Conservation (phyloP, 2,329 filamentous ascomycete genomes). For the Xylariaceae sp. region DNA sequence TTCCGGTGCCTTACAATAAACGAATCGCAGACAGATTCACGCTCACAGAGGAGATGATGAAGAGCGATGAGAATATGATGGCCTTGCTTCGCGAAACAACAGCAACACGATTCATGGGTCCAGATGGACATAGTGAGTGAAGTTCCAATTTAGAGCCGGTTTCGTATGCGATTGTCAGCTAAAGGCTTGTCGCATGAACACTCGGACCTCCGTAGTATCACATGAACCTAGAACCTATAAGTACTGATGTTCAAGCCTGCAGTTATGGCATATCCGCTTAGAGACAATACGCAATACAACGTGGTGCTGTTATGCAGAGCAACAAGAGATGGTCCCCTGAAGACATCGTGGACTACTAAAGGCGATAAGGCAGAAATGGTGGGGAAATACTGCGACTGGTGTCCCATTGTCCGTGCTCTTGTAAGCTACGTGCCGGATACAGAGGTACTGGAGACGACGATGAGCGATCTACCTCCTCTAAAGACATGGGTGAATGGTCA, state of each 20-base stretch:
- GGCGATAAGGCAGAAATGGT: slow-evolving; percentile 60
- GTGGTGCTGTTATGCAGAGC: slow-evolving; percentile 60
- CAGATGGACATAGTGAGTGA: slow-evolving; percentile 52
- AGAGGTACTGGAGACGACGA: slow-evolving; percentile 63
- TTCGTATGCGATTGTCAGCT: not conserved
- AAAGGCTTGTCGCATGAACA: not conserved
- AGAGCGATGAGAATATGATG: slow-evolving; percentile 47
- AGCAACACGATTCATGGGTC: slow-evolving; percentile 63
- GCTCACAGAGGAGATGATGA: slow-evolving; percentile 42
- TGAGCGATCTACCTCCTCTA: slow-evolving; percentile 58
- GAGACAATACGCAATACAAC: slow-evolving; percentile 63
- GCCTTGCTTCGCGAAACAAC: slow-evolving; percentile 52
- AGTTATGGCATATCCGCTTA: slow-evolving; percentile 60
- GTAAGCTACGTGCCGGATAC: slow-evolving; percentile 3
- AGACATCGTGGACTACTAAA: slow-evolving; percentile 60
- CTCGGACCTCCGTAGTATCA: not conserved
- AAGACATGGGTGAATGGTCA: slow-evolving; percentile 51
- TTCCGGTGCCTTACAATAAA: too few relatives aligned
- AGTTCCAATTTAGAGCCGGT: not conserved
- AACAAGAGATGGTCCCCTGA: slow-evolving; percentile 42
- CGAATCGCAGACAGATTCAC: slow-evolving; percentile 49
- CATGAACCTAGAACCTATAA: slow-evolving; percentile 6
- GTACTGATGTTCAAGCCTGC: not conserved
- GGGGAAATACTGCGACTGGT: slow-evolving; percentile 41
- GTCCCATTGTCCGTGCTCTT: slow-evolving; percentile 7